A percentile compares a stretch with the other conserved stretches of the same genome.
phyloP scores from a whole-genome alignment of 2,329 filamentous ascomycete species.

The Chaetomiaceae sp. region DNA sequence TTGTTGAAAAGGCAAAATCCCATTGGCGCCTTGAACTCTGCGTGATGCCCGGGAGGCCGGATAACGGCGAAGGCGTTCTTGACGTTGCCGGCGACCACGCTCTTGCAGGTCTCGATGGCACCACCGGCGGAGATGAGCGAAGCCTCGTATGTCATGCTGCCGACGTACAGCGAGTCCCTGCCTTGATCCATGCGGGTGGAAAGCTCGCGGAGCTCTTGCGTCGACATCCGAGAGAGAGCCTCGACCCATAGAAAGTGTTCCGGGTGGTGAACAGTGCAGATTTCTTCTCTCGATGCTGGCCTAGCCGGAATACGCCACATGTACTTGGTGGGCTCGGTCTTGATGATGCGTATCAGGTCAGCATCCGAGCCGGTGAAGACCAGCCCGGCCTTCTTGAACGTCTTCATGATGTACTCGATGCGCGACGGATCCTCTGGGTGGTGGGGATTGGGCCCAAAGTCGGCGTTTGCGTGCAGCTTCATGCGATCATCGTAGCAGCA shows the following conservation, averaged over 20 bases:
- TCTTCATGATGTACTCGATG: slow-evolving; percentile 89
- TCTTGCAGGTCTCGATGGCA: slow-evolving; percentile 91
- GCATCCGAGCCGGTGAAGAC: slow-evolving; percentile 59
- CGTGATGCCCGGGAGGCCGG: slow-evolving; percentile 90
- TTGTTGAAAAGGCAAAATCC: slow-evolving; percentile 99
- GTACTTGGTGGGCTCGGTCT: slow-evolving; percentile 52
- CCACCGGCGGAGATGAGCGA: slow-evolving; percentile 83
- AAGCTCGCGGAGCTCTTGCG: slow-evolving; percentile 63
- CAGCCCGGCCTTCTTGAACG: slow-evolving; percentile 76
- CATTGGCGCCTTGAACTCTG: slow-evolving; percentile 79
- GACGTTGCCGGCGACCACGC: slow-evolving; percentile 76
- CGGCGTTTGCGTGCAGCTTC: slow-evolving; percentile 88
- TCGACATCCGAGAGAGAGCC: slow-evolving; percentile 47
- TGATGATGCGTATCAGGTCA: slow-evolving; percentile 49
- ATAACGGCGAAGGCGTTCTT: slow-evolving; percentile 97
- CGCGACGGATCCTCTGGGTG: slow-evolving; percentile 92
- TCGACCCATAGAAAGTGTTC: slow-evolving; percentile 77
- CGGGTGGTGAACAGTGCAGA: slow-evolving; percentile 72
- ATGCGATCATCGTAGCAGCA: slow-evolving; percentile 91
- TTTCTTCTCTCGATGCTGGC: slow-evolving; percentile 72
- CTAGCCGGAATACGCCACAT: slow-evolving; percentile 77
- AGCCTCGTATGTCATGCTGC: slow-evolving; percentile 74
- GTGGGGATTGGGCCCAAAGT: slow-evolving; percentile 67
- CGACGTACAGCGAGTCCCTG: slow-evolving; percentile 77
- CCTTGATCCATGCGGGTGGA: slow-evolving; percentile 59